Evolutionary conservation across 495 filamentous ascomycete genomes (phyloP), one percentile per base, ranked within the genome.

Genomic region (Achaetomiella virescens): DNA sequence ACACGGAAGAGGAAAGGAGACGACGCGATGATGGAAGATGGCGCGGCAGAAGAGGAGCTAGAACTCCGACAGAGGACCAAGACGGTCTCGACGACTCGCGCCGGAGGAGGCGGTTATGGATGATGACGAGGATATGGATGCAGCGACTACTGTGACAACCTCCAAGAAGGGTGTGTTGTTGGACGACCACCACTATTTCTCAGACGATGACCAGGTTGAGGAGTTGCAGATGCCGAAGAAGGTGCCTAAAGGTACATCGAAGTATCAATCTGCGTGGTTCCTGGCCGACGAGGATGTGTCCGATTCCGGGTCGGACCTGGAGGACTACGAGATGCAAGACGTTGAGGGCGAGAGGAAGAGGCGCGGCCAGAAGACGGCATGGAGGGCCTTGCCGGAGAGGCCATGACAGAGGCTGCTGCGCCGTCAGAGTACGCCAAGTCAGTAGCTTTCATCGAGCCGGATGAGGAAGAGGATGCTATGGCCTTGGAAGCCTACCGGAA

Each of bases 171-270:
- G 92, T 44, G 93, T 98, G 4, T 76, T 98, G 40, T 77, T 98
- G 27, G 93, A 98, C 60, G 91, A 96, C 58, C 92, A 98, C 70
- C 93, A 97, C 66, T 98, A 98, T 72, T 98, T 96, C 66, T 92
- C 90, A 3, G 93, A 97, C 48, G 90, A 95, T 17, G 87, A 83
- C 3, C 63, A 70, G 21, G 62, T 55, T 24, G 62, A 67, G 27
- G 54, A 48, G 36, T 58, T 74, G 12, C 50, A 42, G 4, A 66
- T 69, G 41, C 88, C 89, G 4, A 95, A 87, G 72, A 82, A 81
- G 60, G 68, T 98, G 20, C 93, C 93, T 0, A 88, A 84, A 67
- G 93, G 93, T 48, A 98, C 93, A 21, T 97, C 93, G 6, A 79
- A 84, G 25, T 97, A 97, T 65, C 93, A 98, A 70, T 78, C 90